Base-by-base conservation (phyloP, 2,329 filamentous ascomycete genomes). In the Paecilomyces sp. region DNA sequence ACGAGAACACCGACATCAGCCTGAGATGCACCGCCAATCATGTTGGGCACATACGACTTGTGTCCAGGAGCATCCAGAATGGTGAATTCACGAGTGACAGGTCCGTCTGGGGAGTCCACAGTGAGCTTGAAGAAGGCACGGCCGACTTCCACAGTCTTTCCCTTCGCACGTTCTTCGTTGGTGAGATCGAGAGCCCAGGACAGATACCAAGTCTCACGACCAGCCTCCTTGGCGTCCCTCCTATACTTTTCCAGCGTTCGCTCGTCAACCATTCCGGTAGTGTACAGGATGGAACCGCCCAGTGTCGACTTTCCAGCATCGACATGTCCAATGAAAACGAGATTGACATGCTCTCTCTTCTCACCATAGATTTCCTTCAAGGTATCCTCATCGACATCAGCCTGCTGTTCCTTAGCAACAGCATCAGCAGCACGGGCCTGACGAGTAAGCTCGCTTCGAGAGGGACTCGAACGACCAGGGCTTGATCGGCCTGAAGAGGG, bases 251-350 rank as follows among this genome's bases (percentile, higher is more conserved):
- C 94, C 83, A 99, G 86, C 36, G 94, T 99, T 74, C 94, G 87
- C 78, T 99, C 92, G 71, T 99, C 95, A n/a, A 99, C 94, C 94
- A 97, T 99, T 62, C 94, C 94, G 4, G 93, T 97, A 57, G 86
- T 87, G 75, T 94, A 96, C 13, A 99, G 82, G 64, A 99, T 96
- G 57, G 90, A 90, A 56, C 94, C 94, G 72, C 94, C 94, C 5
- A 99, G 83, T 2, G 94, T 99, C 47, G 92, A 97, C 80, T 99
- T 99, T 68, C 94, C 94, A 57, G 94, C 94, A 80, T 99, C 94
- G 69, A 99, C 95, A 82, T 99, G 94, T 57, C 94, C 93, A 71
- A 97, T 89, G 79, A 97, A 97, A 65, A 97, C 96, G 67, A 99
- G 89, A 78, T 99, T 99, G 70, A 99, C 83, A 68, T 89, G 86